Percentiles rank a stretch among this genome's conserved stretches.
Conservation (phyloP, 768 basidiomycete genomes). For the Tremella mesenterica region DNA sequence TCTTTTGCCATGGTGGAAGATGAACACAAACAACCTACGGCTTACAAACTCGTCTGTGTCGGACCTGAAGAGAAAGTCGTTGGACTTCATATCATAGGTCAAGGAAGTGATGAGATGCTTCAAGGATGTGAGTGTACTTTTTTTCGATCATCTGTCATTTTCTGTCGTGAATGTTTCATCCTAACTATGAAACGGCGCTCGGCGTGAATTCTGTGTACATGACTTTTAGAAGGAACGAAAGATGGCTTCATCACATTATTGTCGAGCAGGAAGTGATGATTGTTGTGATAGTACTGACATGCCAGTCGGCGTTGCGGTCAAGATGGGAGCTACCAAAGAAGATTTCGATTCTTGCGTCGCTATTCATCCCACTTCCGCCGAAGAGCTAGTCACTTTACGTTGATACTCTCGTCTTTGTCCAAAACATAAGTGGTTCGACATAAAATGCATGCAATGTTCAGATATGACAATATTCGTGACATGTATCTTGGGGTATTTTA, state of each 20-base stretch:
- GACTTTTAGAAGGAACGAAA: too few species aligned
- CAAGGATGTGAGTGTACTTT: conserved; percentile 79
- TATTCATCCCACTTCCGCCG: conserved; percentile 44
- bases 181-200: too few species aligned
- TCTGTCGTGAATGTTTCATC: neutral
- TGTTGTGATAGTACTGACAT: neutral
- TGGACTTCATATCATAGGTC: conserved; percentile 87
- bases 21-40: conserved; percentile 85
- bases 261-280: too few species aligned
- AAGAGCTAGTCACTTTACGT: conserved; percentile 45
- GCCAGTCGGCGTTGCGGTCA: conserved; percentile 75
- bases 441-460: neutral
- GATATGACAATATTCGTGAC: neutral
- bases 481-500: neutral
- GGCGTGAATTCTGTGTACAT: too few species aligned
- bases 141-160: neutral
- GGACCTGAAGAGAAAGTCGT: conserved; percentile 90
- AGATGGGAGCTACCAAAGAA: conserved; percentile 62
- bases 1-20: conserved; percentile 88
- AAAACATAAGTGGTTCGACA: neutral
- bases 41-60: conserved; percentile 81
- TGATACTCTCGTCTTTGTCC: conserved; percentile 17
- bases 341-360: conserved; percentile 43
- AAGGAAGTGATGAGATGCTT: conserved; percentile 84
- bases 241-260: too few species aligned